Evolutionary conservation across 2,329 filamentous ascomycete genomes (phyloP).

Genomic region (Diplocarpon mali): DNA sequence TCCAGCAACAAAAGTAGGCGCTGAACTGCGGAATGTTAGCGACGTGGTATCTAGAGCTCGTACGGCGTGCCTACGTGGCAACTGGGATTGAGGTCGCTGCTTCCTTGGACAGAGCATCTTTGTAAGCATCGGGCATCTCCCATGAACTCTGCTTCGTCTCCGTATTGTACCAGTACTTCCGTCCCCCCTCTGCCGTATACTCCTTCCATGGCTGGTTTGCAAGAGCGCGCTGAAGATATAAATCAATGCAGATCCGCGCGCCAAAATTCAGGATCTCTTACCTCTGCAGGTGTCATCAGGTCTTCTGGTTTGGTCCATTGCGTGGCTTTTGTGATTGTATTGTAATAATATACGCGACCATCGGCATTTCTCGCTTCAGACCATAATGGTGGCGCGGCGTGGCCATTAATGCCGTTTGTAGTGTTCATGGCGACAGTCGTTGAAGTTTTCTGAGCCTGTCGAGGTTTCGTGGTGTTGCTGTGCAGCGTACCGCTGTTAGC

Average conservation of each 20-base stretch:
- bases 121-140: slow-evolving; percentile 83
- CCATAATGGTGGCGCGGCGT: slow-evolving; percentile 48
- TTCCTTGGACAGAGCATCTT: slow-evolving; percentile 56
- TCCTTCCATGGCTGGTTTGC: slow-evolving; percentile 85
- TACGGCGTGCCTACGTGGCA: slow-evolving; percentile 32
- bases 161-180: slow-evolving; percentile 92
- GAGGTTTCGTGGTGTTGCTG: neutral
- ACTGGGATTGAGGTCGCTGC: slow-evolving; percentile 31
- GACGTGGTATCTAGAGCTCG: neutral
- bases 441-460: neutral
- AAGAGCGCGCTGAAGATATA: slow-evolving; percentile 53
- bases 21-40: slow-evolving; percentile 8
- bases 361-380: slow-evolving; percentile 72
- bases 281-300: slow-evolving; percentile 74
- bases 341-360: slow-evolving; percentile 86
- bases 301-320: slow-evolving; percentile 93
- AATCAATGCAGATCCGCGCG: slow-evolving; percentile 7
- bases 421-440: slow-evolving; percentile 19
- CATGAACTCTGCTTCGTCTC: slow-evolving; percentile 88
- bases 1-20: slow-evolving; percentile 33
- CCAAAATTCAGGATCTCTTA: slow-evolving; percentile 30
- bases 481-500: no score
- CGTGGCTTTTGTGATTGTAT: slow-evolving; percentile 72
- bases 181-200: slow-evolving; percentile 74
- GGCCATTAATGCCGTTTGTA: slow-evolving; percentile 26